Base-by-base conservation (phyloP, 169 alveolate species). In the Plasmodium ovale region DNA sequence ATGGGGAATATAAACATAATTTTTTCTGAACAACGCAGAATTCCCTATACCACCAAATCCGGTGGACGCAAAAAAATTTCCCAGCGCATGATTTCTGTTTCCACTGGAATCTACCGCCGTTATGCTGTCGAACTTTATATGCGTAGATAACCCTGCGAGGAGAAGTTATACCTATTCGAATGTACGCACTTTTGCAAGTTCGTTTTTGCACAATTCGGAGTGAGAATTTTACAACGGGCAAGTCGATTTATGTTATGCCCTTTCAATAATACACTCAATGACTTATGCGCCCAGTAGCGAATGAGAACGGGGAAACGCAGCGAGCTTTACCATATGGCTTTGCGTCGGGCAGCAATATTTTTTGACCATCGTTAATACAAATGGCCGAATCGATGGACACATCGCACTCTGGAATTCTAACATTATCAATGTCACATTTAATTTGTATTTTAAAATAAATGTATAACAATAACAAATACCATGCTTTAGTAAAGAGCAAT, bases 11-110 rank as follows among this genome's bases (percentile, higher is more conserved):
- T 94, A 93, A 14, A 95, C 82, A 49, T 94, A 95, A 93, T 94
- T 95, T 87, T 92, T 87, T 42, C 97, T 85, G 87, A 95, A 95
- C 82, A 94, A 88, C 0, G 94, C 96, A 19, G 97, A 93, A 59
- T 93, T 92, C 14, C 97, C 97, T 6, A 88, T 71, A n/a, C 97
- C 97, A 3, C 97, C 97, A 64, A 95, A 92, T n/a, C 97, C 97
- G 14, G 97, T 31, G 51, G 94, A 95, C 9, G 97, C 97, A 69
- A 92, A 88, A 72, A 93, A 87, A 19, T 87, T 89, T n/a, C 97
- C 97, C 1, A 93, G 60, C 29, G 95, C 97, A 77, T 95, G 97
- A 69, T 94, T 94, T 25, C 97, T 92, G 31, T 62, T 91, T 14
- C 97, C 97, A 59, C 95, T 95, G 21, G 96, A 79, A 70, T 95